Percentiles rank a stretch among this genome's conserved stretches.
phyloP scores from a whole-genome alignment of 139 green algal species.

The Chlorella ohadii region DNA sequence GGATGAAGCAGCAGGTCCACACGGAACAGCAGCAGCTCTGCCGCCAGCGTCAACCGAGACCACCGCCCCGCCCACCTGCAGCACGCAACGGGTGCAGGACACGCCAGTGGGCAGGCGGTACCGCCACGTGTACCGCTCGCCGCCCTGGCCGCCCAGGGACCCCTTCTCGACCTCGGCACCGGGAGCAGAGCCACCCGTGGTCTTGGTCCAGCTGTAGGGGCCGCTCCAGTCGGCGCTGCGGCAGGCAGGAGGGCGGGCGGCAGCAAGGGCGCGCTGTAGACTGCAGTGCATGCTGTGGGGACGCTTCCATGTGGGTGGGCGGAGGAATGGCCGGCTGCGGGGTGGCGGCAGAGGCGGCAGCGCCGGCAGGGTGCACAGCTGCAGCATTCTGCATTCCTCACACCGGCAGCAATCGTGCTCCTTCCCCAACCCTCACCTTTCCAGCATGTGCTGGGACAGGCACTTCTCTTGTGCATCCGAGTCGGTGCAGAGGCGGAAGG shows the following conservation, averaged over 20 bases:
- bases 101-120: slow-evolving; percentile 25
- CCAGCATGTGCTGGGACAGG: slow-evolving; percentile 3
- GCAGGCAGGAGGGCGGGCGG: background rate
- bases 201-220: slow-evolving; percentile 6
- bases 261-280: too few relatives aligned
- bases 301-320: too few relatives aligned
- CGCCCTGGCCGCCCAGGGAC: background rate
- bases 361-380: too few relatives aligned
- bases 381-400: too few relatives aligned
- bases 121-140: slow-evolving; percentile 18
- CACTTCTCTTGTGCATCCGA: background rate
- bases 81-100: slow-evolving; percentile 13
- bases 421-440: too few relatives aligned
- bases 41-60: background rate
- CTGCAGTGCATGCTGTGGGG: too few relatives aligned
- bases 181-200: background rate
- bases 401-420: too few relatives aligned
- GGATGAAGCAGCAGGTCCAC: too few relatives aligned
- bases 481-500: slow-evolving; percentile 9
- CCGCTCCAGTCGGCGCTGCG: slow-evolving; percentile 18
- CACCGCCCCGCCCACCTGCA: background rate
- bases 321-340: too few relatives aligned
- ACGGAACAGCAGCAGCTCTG: too few relatives aligned
- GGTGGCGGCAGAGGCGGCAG: too few relatives aligned
- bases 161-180: background rate